A percentile compares a stretch with the other conserved stretches of the same genome.
phyloP scores from a whole-genome alignment of 2,329 filamentous ascomycete species.

The Neurospora sp. region DNA sequence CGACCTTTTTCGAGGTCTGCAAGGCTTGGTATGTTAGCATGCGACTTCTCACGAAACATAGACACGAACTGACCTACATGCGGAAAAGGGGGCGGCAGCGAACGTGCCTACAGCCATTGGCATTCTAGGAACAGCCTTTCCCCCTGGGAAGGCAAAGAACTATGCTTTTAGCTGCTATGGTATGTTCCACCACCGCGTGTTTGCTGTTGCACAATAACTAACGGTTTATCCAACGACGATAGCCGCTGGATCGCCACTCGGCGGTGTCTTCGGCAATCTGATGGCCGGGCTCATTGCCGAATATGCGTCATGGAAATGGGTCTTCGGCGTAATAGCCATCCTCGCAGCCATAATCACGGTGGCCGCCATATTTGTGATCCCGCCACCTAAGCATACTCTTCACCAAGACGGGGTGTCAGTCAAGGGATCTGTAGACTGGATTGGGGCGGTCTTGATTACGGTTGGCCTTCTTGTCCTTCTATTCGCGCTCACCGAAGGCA shows the following conservation, averaged over 20 bases:
- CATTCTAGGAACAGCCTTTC: constrained; percentile 57
- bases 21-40: constrained; percentile 40
- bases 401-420: constrained; percentile 20
- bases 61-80: neutral
- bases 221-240: constrained; percentile 1
- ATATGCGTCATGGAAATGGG: constrained; percentile 55
- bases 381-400: constrained; percentile 31
- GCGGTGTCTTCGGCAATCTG: constrained; percentile 55
- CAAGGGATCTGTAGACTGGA: constrained; percentile 51
- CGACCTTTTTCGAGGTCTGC: constrained; percentile 54
- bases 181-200: constrained; percentile 17
- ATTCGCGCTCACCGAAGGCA: constrained; percentile 59
- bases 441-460: constrained; percentile 54
- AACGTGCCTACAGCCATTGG: constrained; percentile 64
- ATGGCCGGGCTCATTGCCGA: constrained; percentile 53
- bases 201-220: neutral
- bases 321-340: constrained; percentile 55
- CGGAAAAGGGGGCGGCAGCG: constrained; percentile 49
- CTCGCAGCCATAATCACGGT: constrained; percentile 46
- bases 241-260: constrained; percentile 55
- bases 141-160: constrained; percentile 58
- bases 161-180: constrained; percentile 58
- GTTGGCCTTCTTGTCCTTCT: constrained; percentile 50
- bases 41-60: neutral
- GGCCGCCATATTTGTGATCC: constrained; percentile 50